Evolutionary conservation across 2,329 filamentous ascomycete species (phyloP).

Genomic region (Pseudogymnoascus sp.): DNA sequence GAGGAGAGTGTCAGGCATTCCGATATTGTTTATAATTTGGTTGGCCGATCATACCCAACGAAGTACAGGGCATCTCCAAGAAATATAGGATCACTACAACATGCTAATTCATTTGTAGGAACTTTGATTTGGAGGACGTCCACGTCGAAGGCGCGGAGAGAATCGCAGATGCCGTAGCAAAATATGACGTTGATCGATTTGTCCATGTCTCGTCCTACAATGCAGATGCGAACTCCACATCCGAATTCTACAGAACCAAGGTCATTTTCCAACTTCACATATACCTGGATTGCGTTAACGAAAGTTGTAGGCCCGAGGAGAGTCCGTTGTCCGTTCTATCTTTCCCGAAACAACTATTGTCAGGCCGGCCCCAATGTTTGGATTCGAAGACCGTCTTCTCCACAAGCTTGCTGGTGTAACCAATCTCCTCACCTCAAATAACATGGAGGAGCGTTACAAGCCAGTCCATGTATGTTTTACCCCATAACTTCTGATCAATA

Average conservation of each 20-base stretch:
- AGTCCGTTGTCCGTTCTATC: constrained; percentile 76
- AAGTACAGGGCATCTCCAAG: constrained; percentile 53
- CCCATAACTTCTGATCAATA: neutral
- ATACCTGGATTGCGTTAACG: constrained; percentile 14
- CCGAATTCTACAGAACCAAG: constrained; percentile 90
- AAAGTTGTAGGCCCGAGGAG: constrained; percentile 57
- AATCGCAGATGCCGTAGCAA: constrained; percentile 88
- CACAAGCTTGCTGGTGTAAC: constrained; percentile 73
- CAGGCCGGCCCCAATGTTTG: constrained; percentile 86
- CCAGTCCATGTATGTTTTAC: constrained; percentile 69
- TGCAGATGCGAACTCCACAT: constrained; percentile 69
- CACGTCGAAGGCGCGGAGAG: constrained; percentile 88
- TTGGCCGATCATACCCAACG: constrained; percentile 91
- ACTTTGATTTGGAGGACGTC: constrained; percentile 88
- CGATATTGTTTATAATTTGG: constrained; percentile 93
- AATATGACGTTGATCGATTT: constrained; percentile 95
- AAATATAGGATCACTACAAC: neutral
- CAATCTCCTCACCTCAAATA: constrained; percentile 83
- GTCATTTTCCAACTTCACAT: constrained; percentile 31
- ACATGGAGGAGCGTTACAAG: constrained; percentile 85
- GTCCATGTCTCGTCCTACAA: constrained; percentile 97
- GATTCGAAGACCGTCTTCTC: constrained; percentile 88
- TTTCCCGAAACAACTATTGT: constrained; percentile 98
- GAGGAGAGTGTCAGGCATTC: constrained; percentile 96
- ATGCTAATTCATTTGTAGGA: constrained; percentile 49